Evolutionary conservation across 2,329 filamentous ascomycete species (phyloP).

Genomic region (Monosporascus sp.): DNA sequence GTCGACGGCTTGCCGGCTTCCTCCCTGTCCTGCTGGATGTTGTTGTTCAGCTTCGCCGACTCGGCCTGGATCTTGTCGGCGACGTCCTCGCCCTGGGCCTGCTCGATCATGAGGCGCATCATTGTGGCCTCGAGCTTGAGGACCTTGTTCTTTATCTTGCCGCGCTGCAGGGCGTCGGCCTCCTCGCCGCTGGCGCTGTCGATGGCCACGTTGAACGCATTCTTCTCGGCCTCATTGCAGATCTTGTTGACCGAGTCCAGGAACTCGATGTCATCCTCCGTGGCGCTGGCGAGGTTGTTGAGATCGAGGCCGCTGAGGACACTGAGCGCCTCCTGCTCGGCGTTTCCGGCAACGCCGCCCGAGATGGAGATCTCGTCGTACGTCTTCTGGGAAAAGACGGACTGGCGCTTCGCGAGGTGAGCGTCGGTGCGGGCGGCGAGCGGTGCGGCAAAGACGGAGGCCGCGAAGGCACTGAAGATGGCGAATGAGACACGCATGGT

Average conservation of each 20-base stretch:
- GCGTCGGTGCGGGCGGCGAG: not conserved
- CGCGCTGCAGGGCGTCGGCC: slow-evolving; percentile 43
- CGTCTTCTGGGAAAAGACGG: slow-evolving; percentile 23
- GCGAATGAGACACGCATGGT: slow-evolving; percentile 22
- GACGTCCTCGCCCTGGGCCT: slow-evolving; percentile 45
- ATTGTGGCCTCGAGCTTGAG: slow-evolving; percentile 50
- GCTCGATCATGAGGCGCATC: slow-evolving; percentile 42
- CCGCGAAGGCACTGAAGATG: slow-evolving; percentile 16
- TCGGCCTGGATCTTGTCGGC: slow-evolving; percentile 38
- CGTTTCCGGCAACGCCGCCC: slow-evolving; percentile 39
- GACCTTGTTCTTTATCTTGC: slow-evolving; percentile 58
- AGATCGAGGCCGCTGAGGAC: slow-evolving; percentile 30
- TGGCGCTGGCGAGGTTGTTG: slow-evolving; percentile 38
- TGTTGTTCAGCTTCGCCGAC: slow-evolving; percentile 47
- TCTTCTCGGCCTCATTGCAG: slow-evolving; percentile 46
- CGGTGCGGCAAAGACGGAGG: slow-evolving; percentile 2
- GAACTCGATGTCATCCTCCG: slow-evolving; percentile 40
- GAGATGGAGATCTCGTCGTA: slow-evolving; percentile 44
- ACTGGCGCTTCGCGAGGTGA: slow-evolving; percentile 3
- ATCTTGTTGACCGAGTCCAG: slow-evolving; percentile 46
- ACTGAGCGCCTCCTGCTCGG: slow-evolving; percentile 35
- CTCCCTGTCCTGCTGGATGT: slow-evolving; percentile 41
- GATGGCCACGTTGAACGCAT: slow-evolving; percentile 50
- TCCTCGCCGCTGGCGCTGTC: slow-evolving; percentile 38
- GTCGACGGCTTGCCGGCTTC: slow-evolving; percentile 42